Percentiles rank a stretch among this genome's conserved stretches.
phyloP scores from a whole-genome alignment of 1,284 basidiomycete genomes.

The Inonotus obliquus region DNA sequence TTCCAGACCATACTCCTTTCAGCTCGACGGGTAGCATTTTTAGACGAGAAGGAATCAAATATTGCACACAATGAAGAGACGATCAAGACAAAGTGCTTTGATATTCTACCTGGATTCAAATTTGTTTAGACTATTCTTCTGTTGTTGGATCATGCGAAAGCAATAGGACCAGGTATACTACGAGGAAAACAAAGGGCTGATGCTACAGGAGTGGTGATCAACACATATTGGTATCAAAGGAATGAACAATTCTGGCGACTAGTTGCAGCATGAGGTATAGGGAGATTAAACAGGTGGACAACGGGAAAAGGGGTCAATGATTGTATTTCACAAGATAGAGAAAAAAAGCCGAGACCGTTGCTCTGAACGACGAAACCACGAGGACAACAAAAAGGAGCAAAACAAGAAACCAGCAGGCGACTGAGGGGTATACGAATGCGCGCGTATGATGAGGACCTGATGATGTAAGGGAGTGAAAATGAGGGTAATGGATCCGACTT shows the following conservation, averaged over 20 bases:
- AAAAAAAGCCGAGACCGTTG: conserved; percentile 3
- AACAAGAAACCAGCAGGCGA: neutral
- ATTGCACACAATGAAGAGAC: neutral
- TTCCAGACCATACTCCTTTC: conserved; percentile 6
- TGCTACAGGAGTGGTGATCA: conserved; percentile 20
- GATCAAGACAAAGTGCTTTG: neutral
- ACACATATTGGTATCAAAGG: conserved; percentile 15
- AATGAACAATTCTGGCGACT: conserved; percentile 5
- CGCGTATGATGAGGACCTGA: neutral
- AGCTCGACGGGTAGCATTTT: neutral
- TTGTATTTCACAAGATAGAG: conserved; percentile 3
- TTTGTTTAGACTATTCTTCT: neutral
- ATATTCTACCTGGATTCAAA: neutral
- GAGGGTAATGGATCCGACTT: neutral
- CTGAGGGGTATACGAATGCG: conserved; percentile 8
- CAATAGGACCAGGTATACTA: conserved; percentile 13
- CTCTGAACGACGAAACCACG: conserved; percentile 6
- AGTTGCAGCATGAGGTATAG: neutral
- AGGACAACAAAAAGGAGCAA: conserved; percentile 1
- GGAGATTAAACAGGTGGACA: neutral
- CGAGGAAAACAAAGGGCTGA: conserved; percentile 6
- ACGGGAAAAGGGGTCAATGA: neutral
- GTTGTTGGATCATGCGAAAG: conserved; percentile 8
- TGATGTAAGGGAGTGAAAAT: neutral
- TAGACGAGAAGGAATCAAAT: neutral